Conservation (phyloP, 208 protist species). For the Leishmania tarentolae region DNA sequence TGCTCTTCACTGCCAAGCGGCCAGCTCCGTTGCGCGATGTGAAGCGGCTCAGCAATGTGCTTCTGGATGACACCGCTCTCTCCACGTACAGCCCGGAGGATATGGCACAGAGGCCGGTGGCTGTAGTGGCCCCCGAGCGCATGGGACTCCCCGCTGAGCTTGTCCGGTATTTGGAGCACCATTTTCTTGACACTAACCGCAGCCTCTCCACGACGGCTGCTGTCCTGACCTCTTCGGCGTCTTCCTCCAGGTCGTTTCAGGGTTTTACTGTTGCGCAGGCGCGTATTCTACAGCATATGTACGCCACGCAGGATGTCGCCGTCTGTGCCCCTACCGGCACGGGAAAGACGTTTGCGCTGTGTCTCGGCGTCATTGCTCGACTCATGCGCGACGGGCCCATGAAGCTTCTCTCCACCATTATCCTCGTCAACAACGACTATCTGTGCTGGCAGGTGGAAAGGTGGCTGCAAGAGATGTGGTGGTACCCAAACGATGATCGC, state of each 20-base stretch:
- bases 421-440: conserved; percentile 78
- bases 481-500: conserved; percentile 83
- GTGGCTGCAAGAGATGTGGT: conserved; percentile 91
- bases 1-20: conserved; percentile 76
- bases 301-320: conserved; percentile 81
- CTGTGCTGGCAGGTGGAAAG: conserved; percentile 79
- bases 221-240: background rate
- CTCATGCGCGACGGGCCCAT: conserved; percentile 90
- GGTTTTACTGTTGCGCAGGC: conserved; percentile 86
- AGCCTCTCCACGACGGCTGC: conserved; percentile 11
- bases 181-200: conserved; percentile 36
- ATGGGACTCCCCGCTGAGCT: conserved; percentile 87
- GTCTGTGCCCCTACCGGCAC: conserved; percentile 90
- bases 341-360: conserved; percentile 90
- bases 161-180: conserved; percentile 53
- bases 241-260: background rate
- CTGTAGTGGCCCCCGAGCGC: conserved; percentile 63
- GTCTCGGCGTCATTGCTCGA: conserved; percentile 75
- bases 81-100: conserved; percentile 28
- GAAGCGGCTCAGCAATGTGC: conserved; percentile 54
- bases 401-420: conserved; percentile 82
- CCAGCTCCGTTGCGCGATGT: conserved; percentile 75
- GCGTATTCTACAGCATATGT: conserved; percentile 85
- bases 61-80: conserved; percentile 45
- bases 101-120: conserved; percentile 56